phyloP scores from a whole-genome alignment of 1,139 yeast genomes.

The Magnusiomyces paraingens region DNA sequence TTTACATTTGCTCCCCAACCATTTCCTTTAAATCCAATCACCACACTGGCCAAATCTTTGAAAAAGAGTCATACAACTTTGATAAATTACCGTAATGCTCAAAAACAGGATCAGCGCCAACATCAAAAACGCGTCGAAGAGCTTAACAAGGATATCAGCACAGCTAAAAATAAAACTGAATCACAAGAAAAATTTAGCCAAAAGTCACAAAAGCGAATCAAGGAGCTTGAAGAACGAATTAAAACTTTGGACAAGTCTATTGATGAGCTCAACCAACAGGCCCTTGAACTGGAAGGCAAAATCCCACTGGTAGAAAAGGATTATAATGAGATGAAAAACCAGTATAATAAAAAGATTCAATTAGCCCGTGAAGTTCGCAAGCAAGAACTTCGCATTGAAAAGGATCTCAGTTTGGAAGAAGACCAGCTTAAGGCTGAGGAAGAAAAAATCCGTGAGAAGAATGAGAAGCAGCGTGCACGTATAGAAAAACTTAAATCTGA shows the following conservation, averaged over 20 bases:
- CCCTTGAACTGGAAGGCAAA: slow-evolving; percentile 17
- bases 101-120: slow-evolving; percentile 32
- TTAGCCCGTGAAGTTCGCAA: slow-evolving; percentile 16
- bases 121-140: slow-evolving; percentile 31
- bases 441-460: slow-evolving; percentile 16
- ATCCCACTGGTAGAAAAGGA: slow-evolving; percentile 18
- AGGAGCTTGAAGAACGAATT: slow-evolving; percentile 31
- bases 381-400: slow-evolving; percentile 16
- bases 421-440: slow-evolving; percentile 22
- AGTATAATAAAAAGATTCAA: slow-evolving; percentile 19
- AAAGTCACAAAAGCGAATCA: slow-evolving; percentile 29
- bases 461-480: slow-evolving; percentile 25
- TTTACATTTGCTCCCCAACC: slow-evolving; percentile 21
- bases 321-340: slow-evolving; percentile 18
- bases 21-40: slow-evolving; percentile 34
- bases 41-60: slow-evolving; percentile 34
- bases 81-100: slow-evolving; percentile 30
- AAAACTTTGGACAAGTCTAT: slow-evolving; percentile 32
- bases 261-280: slow-evolving; percentile 19
- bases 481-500: slow-evolving; percentile 21
- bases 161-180: slow-evolving; percentile 28
- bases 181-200: slow-evolving; percentile 34
- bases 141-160: slow-evolving; percentile 32
- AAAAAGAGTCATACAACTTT: slow-evolving; percentile 31
- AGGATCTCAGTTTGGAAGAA: slow-evolving; percentile 17